Percentiles rank a stretch among this genome's conserved stretches.
Evolutionary conservation across 2,329 filamentous ascomycete species (phyloP).

Genomic region (Phoma sp.): DNA sequence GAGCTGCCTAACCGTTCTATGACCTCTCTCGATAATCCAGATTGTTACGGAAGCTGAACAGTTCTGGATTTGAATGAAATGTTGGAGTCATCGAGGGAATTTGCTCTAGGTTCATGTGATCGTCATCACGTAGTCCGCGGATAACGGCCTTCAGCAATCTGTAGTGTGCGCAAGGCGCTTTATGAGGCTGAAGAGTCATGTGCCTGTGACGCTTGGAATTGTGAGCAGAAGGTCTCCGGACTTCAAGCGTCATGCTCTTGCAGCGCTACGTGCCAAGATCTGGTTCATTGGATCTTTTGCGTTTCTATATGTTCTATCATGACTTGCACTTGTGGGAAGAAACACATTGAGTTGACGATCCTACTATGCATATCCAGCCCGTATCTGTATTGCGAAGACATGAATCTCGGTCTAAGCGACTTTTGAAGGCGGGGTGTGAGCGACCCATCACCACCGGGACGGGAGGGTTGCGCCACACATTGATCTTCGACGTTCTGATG

Average conservation of each 20-base stretch:
- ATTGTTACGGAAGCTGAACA: conserved; percentile 2
- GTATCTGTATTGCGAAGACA: conserved; percentile 48
- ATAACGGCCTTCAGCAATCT: conserved; percentile 1
- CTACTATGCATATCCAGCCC: conserved; percentile 32
- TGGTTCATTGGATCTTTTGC: not conserved
- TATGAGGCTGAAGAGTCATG: not conserved
- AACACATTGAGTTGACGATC: not conserved
- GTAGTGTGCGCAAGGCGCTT: conserved; percentile 1
- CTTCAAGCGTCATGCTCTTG: not conserved
- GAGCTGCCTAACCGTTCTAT: conserved; percentile 6
- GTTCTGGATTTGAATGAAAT: not conserved
- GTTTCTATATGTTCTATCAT: not conserved
- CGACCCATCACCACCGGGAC: conserved; percentile 27
- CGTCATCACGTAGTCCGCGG: conserved; percentile 15
- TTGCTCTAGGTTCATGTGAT: conserved; percentile 23
- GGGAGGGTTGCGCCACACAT: conserved; percentile 28
- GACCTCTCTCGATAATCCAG: conserved; percentile 5
- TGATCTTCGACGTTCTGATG: conserved; percentile 32
- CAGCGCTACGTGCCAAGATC: not conserved
- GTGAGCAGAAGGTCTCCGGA: conserved; percentile 13
- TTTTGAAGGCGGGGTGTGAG: conserved; percentile 34
- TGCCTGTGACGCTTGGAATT: conserved; percentile 5
- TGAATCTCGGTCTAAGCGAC: conserved; percentile 42
- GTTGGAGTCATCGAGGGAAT: conserved; percentile 6
- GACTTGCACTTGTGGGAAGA: not conserved